A percentile compares a stretch with the other conserved stretches of the same genome.
phyloP scores from a whole-genome alignment of 192 early-diverging fungal species.

The Backusella luteola region DNA sequence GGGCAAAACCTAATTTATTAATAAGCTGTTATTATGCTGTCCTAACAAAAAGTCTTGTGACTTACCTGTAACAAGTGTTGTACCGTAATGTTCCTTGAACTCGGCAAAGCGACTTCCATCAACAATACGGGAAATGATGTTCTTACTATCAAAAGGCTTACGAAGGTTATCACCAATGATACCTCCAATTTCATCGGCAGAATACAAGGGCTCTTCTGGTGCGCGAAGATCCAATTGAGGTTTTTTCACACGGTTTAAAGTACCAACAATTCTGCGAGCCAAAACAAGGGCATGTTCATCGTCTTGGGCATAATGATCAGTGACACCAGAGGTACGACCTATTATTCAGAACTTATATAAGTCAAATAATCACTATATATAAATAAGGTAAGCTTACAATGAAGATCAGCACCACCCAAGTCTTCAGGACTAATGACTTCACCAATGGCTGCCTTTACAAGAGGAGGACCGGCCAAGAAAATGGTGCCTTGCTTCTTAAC shows the following conservation, averaged over 20 bases:
- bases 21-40: background rate
- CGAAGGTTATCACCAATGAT: conserved; percentile 92
- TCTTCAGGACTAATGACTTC: conserved; percentile 92
- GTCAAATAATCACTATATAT: background rate
- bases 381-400: conserved; percentile 60
- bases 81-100: conserved; percentile 93
- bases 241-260: conserved; percentile 78
- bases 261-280: conserved; percentile 82
- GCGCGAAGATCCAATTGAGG: conserved; percentile 45
- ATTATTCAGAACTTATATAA: background rate
- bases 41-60: background rate
- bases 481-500: conserved; percentile 95
- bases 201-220: conserved; percentile 79
- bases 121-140: conserved; percentile 93
- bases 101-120: conserved; percentile 90
- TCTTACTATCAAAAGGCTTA: conserved; percentile 84
- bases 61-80: conserved; percentile 78
- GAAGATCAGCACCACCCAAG: conserved; percentile 93
- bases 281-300: conserved; percentile 88
- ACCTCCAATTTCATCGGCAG: conserved; percentile 82
- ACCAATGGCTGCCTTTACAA: conserved; percentile 96
- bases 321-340: conserved; percentile 87
- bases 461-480: conserved; percentile 93
- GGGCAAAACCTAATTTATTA: conserved; percentile 68
- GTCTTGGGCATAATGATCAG: conserved; percentile 85